Evolutionary conservation across 352 stramenopile species (phyloP).

Genomic region (Globisporangium parvum): DNA sequence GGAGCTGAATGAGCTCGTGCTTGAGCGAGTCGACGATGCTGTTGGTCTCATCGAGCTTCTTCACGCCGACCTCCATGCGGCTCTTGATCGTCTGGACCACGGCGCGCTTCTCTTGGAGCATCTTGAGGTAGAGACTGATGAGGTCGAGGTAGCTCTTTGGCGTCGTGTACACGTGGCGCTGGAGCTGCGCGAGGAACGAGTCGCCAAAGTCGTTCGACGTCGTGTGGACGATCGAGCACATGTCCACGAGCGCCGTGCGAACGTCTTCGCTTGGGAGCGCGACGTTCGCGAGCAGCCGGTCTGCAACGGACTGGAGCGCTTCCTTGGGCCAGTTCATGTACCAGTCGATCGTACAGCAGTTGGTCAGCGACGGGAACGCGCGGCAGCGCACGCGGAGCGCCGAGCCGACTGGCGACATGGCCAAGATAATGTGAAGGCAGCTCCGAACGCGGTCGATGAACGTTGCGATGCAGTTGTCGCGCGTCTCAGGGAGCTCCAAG

Average conservation of each 20-base stretch:
- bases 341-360: slow-evolving; percentile 96
- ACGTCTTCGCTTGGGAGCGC: slow-evolving; percentile 71
- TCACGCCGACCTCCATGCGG: slow-evolving; percentile 89
- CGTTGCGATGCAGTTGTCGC: slow-evolving; percentile 86
- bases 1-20: slow-evolving; percentile 87
- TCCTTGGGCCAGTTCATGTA: slow-evolving; percentile 93
- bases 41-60: slow-evolving; percentile 94
- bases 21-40: slow-evolving; percentile 91
- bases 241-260: slow-evolving; percentile 72
- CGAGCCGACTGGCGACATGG: slow-evolving; percentile 92
- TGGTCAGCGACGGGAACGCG: slow-evolving; percentile 94
- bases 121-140: slow-evolving; percentile 92
- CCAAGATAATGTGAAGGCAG: slow-evolving; percentile 93
- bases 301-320: slow-evolving; percentile 88
- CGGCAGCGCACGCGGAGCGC: slow-evolving; percentile 89
- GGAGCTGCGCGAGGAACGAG: slow-evolving; percentile 86
- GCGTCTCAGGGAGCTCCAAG: slow-evolving; percentile 85
- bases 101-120: slow-evolving; percentile 86
- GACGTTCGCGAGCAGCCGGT: slow-evolving; percentile 81
- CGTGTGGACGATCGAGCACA: slow-evolving; percentile 92
- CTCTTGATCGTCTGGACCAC: slow-evolving; percentile 80
- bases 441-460: slow-evolving; percentile 91
- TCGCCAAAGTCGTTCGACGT: slow-evolving; percentile 86
- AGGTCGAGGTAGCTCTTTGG: slow-evolving; percentile 96
- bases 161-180: slow-evolving; percentile 94